Evolutionary conservation across 192 early-diverging fungal genomes (phyloP), one percentile per base, ranked within the genome.

Genomic region (Backusella morwellensis): DNA sequence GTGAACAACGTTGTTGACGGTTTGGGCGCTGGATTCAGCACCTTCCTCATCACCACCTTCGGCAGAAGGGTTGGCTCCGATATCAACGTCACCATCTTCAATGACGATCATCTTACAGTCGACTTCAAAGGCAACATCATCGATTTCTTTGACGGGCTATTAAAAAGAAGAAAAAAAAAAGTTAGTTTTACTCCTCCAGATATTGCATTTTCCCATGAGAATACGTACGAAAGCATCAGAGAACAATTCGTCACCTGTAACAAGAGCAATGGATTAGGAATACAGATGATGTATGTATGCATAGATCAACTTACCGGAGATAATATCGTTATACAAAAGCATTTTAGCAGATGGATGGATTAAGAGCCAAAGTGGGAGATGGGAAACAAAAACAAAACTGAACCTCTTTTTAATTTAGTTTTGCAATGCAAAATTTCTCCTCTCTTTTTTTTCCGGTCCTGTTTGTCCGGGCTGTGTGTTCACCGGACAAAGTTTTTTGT

Each of bases 21-120:
- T 83, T 74, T 84, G 6, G 23, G 75, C 77, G 68, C 81, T 80
- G 63, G 91, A 91, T 72, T 96, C 94, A 54, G 91, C 78, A 0
- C 54, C 78, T 66, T 93, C 95, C 5, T 88, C 93, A 38, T 54
- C 89, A 35, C 72, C 89, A 69, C 85, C 94, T 87, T 96, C 95
- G 73, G 95, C 95, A 40, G 97, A 96, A 72, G 95, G 87, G 88
- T 97, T 96, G 84, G 93, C 97, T 85, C 95, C 95, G 75, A 93
- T 96, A 82, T 98, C 92, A 68, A 98, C 86, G 42, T 96, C 90
- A 77, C 85, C 93, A 6, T 81, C 86, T 70, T 84, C 86, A 75
- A 94, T 70, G 34, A 80, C 85, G 78, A 93, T 88, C 86, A 93
- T 86, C 79, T 87, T 79, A 84, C 93, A 93, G 86, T 98, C 92